phyloP scores from a whole-genome alignment of 2,329 filamentous ascomycete species.

The Fusarium sp. region DNA sequence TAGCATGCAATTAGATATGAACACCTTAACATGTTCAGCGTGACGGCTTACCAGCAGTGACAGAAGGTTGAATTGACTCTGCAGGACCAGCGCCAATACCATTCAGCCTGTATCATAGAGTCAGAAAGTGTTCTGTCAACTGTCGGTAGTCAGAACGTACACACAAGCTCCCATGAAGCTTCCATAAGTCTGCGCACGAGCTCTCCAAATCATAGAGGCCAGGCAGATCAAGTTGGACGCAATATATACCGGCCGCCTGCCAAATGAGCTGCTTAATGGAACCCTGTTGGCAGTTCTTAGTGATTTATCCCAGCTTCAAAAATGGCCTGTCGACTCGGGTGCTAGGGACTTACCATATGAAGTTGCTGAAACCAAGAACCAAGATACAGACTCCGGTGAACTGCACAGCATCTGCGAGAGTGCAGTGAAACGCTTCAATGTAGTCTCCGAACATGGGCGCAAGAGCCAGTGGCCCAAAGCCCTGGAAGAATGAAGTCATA shows the following conservation, averaged over 20 bases:
- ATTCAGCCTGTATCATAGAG: background rate
- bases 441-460: background rate
- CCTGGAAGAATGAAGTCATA: background rate
- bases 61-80: background rate
- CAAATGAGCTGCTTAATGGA: background rate
- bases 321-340: accelerated
- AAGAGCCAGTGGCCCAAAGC: background rate
- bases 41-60: background rate
- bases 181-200: background rate
- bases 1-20: background rate
- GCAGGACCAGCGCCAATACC: background rate
- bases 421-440: background rate
- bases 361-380: background rate
- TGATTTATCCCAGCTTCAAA: background rate
- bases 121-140: background rate
- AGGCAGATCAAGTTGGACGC: background rate
- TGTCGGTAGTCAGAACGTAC: background rate
- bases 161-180: background rate
- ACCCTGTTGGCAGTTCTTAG: background rate
- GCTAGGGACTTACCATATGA: background rate
- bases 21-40: background rate
- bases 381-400: background rate
- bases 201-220: background rate
- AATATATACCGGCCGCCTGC: background rate
- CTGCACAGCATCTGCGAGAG: background rate